phyloP scores from a whole-genome alignment of 306 rosid genomes.

The Medicago arabica region DNA sequence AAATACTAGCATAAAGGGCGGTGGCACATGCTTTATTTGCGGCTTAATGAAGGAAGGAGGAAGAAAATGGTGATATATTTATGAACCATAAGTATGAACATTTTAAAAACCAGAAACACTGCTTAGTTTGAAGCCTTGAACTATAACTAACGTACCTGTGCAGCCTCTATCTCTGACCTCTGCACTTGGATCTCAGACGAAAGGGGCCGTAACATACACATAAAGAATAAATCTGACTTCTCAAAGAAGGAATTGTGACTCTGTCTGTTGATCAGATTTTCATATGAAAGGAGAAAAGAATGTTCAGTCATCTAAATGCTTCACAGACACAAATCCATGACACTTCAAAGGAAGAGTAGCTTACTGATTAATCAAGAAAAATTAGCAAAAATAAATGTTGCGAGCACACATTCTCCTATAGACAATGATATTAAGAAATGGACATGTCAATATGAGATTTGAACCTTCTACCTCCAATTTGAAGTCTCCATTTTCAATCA shows the following conservation, averaged over 20 bases:
- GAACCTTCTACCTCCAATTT: conserved; percentile 26
- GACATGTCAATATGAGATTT: not conserved
- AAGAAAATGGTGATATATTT: too few relatives aligned
- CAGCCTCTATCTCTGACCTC: conserved; percentile 75
- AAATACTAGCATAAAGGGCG: not conserved
- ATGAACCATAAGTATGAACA: too few relatives aligned
- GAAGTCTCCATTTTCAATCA: conserved; percentile 28
- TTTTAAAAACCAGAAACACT: conserved; percentile 13
- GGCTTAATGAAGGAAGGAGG: too few relatives aligned
- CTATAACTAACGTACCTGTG: conserved; percentile 58
- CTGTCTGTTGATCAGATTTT: conserved; percentile 61
- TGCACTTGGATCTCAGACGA: conserved; percentile 68
- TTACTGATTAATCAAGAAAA: not conserved
- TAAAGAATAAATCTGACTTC: conserved; percentile 79
- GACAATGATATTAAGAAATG: not conserved
- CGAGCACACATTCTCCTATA: conserved; percentile 4
- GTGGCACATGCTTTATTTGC: too few relatives aligned
- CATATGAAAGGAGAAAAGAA: conserved; percentile 28
- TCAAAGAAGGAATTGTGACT: conserved; percentile 73
- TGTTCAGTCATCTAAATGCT: conserved; percentile 26
- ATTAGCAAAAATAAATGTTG: conserved; percentile 22
- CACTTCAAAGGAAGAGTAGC: not conserved
- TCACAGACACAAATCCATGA: not conserved
- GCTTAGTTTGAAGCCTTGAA: conserved; percentile 17
- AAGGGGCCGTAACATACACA: conserved; percentile 76